Conservation (phyloP, 306 rosid genomes). For the Lathyrus oleraceus region DNA sequence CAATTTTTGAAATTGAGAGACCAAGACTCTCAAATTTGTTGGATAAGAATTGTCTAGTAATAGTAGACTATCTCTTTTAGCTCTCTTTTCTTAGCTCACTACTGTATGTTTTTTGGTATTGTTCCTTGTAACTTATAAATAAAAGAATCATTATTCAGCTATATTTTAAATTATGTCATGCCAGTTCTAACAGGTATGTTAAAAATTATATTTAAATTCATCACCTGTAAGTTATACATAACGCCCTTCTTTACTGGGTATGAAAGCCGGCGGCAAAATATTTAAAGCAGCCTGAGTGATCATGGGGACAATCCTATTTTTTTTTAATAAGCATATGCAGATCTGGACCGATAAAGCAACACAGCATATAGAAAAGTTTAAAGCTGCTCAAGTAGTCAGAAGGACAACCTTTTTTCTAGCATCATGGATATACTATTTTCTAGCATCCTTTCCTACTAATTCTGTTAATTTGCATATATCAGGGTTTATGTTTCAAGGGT, state of each 20-base stretch:
- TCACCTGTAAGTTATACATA: constrained; percentile 13
- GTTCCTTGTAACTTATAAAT: background rate
- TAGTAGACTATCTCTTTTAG: too few relatives aligned
- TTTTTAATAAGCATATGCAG: background rate
- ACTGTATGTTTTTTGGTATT: background rate
- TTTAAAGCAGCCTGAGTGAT: constrained; percentile 11
- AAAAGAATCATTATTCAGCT: background rate
- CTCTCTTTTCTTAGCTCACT: background rate
- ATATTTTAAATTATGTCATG: too few relatives aligned
- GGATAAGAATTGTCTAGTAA: too few relatives aligned
- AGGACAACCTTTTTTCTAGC: constrained; percentile 1
- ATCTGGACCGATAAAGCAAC: constrained; percentile 19
- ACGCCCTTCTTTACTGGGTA: constrained; percentile 1
- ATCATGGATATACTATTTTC: constrained; percentile 25
- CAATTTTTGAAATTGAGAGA: too few relatives aligned
- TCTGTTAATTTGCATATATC: constrained; percentile 24
- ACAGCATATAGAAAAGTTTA: constrained; percentile 1
- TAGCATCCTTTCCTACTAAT: constrained; percentile 26
- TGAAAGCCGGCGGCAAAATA: constrained; percentile 3
- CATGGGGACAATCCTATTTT: background rate
- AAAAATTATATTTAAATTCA: constrained; percentile 20
- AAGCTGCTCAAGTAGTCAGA: constrained; percentile 4
- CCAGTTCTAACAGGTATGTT: background rate
- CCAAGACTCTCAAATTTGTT: too few relatives aligned
- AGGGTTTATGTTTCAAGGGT: constrained; percentile 25